Conservation (phyloP, 768 basidiomycete species). For the Baorangia bicolor region DNA sequence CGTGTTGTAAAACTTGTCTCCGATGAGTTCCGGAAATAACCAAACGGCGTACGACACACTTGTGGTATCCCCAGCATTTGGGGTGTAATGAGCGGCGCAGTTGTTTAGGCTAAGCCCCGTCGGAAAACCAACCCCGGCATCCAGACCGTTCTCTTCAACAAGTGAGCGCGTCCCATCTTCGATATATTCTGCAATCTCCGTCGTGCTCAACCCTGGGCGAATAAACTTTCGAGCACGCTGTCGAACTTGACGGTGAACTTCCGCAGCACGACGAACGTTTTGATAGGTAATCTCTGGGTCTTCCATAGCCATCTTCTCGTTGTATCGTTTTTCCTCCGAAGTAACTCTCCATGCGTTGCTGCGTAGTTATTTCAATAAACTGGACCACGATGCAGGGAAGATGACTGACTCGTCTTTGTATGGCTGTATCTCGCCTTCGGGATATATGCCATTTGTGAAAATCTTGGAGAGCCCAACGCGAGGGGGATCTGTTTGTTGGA, state of each 20-base stretch:
- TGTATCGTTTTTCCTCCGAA: constrained; percentile 84
- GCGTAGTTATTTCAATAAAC: constrained; percentile 4
- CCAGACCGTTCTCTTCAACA: constrained; percentile 86
- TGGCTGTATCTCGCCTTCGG: constrained; percentile 87
- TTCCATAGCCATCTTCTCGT: constrained; percentile 73
- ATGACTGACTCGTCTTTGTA: constrained; percentile 86
- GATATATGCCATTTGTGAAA: constrained; percentile 83
- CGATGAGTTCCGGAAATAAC: constrained; percentile 6
- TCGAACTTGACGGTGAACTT: constrained; percentile 93
- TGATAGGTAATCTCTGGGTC: constrained; percentile 87
- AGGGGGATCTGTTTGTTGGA: constrained; percentile 88
- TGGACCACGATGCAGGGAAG: background rate
- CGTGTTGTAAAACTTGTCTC: constrained; percentile 66
- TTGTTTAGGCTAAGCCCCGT: constrained; percentile 93
- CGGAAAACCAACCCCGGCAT: constrained; percentile 91
- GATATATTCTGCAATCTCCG: constrained; percentile 89
- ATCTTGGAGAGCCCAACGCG: constrained; percentile 85
- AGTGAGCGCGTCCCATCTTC: constrained; percentile 89
- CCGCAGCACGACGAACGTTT: constrained; percentile 87
- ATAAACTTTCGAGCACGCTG: constrained; percentile 78
- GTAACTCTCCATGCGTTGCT: constrained; percentile 89
- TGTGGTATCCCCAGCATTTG: constrained; percentile 87
- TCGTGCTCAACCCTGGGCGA: constrained; percentile 91
- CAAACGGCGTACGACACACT: constrained; percentile 45
- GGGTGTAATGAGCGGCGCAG: constrained; percentile 95